phyloP scores from a whole-genome alignment of 2,329 filamentous ascomycete genomes.

The Lecanicillium sp. region DNA sequence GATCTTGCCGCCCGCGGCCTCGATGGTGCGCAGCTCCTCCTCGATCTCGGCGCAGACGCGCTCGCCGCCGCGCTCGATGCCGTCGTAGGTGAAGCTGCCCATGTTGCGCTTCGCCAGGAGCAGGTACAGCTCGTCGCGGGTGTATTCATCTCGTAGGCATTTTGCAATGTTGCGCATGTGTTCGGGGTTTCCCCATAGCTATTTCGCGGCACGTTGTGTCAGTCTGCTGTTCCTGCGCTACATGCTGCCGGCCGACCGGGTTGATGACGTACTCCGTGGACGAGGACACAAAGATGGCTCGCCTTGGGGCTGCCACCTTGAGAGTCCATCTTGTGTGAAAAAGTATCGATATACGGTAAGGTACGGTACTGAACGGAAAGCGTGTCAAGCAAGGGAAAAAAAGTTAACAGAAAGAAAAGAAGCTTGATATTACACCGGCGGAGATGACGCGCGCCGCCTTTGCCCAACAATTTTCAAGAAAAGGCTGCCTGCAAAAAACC shows the following conservation, averaged over 20 bases:
- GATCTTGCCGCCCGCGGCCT: slow-evolving; percentile 61
- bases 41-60: slow-evolving; percentile 62
- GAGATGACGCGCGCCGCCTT: no score
- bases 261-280: slow-evolving; percentile 59
- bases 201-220: no score
- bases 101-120: slow-evolving; percentile 67
- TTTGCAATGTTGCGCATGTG: slow-evolving; percentile 66
- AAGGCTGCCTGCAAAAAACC: no score
- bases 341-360: no score
- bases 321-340: slow-evolving; percentile 24
- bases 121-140: slow-evolving; percentile 60
- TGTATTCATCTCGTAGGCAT: slow-evolving; percentile 53
- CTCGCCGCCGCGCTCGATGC: slow-evolving; percentile 62
- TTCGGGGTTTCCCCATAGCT: slow-evolving; percentile 74
- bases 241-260: slow-evolving; percentile 7
- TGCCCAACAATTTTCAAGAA: no score
- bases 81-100: slow-evolving; percentile 66
- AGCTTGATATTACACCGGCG: no score
- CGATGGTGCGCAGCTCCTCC: slow-evolving; percentile 52
- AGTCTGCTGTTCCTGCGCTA: no score
- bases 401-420: no score
- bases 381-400: no score
- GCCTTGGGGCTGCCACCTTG: slow-evolving; percentile 49
- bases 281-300: slow-evolving; percentile 69
- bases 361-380: no score